These are phyloP conservation scores for Trichophyton schoenleinii DNA, from an alignment of 2,329 filamentous ascomycete genomes.

Conservation along the genomic window DNA sequence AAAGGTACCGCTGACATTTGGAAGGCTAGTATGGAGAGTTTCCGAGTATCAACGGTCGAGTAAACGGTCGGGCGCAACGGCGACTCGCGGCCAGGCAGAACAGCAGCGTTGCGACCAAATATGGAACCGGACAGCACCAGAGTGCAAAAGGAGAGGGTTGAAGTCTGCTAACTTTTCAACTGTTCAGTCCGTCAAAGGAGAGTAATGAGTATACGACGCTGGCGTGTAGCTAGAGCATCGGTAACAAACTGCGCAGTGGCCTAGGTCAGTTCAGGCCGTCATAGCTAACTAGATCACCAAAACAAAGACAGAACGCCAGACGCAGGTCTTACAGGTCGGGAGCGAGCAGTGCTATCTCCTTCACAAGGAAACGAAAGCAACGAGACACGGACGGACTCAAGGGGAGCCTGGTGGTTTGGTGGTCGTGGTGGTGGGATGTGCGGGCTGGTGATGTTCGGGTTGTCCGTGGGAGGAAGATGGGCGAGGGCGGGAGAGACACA, in stretches of 20 bases:
- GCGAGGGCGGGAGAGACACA: background rate
- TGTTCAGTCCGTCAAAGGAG: background rate
- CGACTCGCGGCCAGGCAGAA: background rate
- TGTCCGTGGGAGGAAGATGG: background rate
- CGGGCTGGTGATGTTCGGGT: background rate
- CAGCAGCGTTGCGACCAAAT: background rate
- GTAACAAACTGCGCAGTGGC: background rate
- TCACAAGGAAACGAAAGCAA: background rate
- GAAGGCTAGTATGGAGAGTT: slow-evolving; percentile 1
- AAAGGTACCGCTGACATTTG: slow-evolving; percentile 62
- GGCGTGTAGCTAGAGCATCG: background rate
- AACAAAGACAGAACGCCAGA: background rate
- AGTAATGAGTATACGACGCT: background rate
- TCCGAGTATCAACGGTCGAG: background rate
- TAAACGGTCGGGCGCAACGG: slow-evolving; percentile 2
- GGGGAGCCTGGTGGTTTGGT: background rate
- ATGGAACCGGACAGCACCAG: background rate
- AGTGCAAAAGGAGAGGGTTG: background rate
- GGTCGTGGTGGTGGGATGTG: background rate
- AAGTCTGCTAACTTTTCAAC: background rate
- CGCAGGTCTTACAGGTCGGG: background rate
- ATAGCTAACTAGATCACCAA: background rate
- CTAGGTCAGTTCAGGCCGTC: background rate
- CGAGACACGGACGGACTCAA: background rate
- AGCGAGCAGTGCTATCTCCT: background rate